phyloP scores from a whole-genome alignment of 1,139 yeast species.

The Lodderomyces parapsilosis region DNA sequence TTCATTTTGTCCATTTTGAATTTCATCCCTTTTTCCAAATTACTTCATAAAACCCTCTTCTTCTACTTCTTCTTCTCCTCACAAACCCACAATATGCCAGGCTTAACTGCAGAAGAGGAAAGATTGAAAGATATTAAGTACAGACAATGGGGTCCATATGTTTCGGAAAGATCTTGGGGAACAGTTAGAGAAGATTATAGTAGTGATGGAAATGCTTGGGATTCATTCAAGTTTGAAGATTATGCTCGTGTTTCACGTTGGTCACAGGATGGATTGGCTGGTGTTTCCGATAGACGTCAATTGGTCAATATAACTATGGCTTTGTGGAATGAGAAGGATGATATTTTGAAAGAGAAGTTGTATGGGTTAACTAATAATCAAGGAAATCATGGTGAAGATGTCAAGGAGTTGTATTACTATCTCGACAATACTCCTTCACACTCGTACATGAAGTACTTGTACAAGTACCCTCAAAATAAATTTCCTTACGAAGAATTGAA shows the following conservation, averaged over 20 bases:
- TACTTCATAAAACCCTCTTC: not conserved
- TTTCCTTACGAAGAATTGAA: slow-evolving; percentile 82
- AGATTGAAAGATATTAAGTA: slow-evolving; percentile 68
- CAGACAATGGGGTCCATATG: slow-evolving; percentile 92
- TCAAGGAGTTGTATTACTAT: slow-evolving; percentile 78
- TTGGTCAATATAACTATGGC: slow-evolving; percentile 75
- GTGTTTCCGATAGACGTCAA: slow-evolving; percentile 86
- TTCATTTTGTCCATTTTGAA: not conserved
- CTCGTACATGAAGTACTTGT: slow-evolving; percentile 87
- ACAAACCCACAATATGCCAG: slow-evolving; percentile 9
- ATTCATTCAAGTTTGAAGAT: slow-evolving; percentile 84
- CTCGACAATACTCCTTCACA: slow-evolving; percentile 93
- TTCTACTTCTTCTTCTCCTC: slow-evolving; percentile 1
- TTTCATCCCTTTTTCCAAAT: not conserved
- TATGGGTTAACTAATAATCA: slow-evolving; percentile 92
- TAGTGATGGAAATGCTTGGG: slow-evolving; percentile 88
- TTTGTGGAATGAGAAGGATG: slow-evolving; percentile 90
- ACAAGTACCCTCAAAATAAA: slow-evolving; percentile 85
- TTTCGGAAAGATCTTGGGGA: slow-evolving; percentile 92
- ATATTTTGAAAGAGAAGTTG: slow-evolving; percentile 79
- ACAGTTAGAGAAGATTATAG: slow-evolving; percentile 94
- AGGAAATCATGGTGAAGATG: slow-evolving; percentile 97
- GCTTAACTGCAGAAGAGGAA: slow-evolving; percentile 60
- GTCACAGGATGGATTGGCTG: slow-evolving; percentile 98
- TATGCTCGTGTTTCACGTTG: slow-evolving; percentile 87